phyloP scores from a whole-genome alignment of 768 basidiomycete genomes.

The Hygrocybe coccinea region DNA sequence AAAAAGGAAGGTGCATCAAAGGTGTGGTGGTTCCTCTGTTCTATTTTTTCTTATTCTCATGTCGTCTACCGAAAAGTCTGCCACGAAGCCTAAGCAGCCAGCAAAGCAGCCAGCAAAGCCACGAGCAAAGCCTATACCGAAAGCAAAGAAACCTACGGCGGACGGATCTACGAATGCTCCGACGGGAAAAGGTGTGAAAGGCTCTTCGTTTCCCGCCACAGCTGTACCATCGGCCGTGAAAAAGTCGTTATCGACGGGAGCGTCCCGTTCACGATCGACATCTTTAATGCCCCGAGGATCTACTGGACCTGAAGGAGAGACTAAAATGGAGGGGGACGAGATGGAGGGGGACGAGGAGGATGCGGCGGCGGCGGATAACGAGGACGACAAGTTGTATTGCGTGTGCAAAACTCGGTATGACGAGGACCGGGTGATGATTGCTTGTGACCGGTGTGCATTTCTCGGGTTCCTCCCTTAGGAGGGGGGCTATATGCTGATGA shows the following conservation, averaged over 20 bases:
- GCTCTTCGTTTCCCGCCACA: conserved; percentile 9
- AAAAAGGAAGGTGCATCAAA: conserved; percentile 40
- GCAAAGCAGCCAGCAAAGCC: conserved; percentile 24
- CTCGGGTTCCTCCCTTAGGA: neutral
- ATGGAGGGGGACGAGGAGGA: conserved; percentile 47
- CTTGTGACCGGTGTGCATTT: conserved; percentile 73
- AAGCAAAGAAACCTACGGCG: conserved; percentile 27
- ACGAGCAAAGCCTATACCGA: conserved; percentile 30
- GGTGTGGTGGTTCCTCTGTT: conserved; percentile 24
- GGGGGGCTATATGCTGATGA: neutral
- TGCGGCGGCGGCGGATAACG: conserved; percentile 23
- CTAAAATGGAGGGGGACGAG: conserved; percentile 35
- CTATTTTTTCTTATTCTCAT: conserved; percentile 12
- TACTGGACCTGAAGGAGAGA: conserved; percentile 35
- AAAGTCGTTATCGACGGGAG: conserved; percentile 33
- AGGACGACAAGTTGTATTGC: conserved; percentile 79
- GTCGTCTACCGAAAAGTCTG: conserved; percentile 18
- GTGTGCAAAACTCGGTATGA: conserved; percentile 85
- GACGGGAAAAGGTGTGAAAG: conserved; percentile 15
- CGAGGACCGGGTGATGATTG: conserved; percentile 87
- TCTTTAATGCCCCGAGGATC: conserved; percentile 58
- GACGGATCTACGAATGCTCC: conserved; percentile 14
- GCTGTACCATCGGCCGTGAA: conserved; percentile 25
- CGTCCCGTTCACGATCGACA: conserved; percentile 62
- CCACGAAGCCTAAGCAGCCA: conserved; percentile 20